Conservation (phyloP, 495 filamentous ascomycete genomes). For the Penicillium cosmopolitanum region DNA sequence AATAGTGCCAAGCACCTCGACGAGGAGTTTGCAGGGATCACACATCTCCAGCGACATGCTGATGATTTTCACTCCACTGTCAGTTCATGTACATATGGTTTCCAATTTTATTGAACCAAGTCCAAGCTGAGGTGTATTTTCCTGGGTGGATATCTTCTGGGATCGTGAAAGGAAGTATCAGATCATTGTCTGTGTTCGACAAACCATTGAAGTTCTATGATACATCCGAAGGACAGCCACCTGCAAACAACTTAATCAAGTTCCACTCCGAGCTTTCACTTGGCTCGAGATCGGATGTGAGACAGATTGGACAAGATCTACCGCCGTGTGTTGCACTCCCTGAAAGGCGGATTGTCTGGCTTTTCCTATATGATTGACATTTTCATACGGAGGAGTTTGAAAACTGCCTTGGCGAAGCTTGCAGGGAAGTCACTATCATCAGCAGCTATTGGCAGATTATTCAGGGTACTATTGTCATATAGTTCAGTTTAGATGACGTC, state of each 20-base stretch:
- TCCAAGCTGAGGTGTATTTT: conserved; percentile 73
- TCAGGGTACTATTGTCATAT: conserved; percentile 50
- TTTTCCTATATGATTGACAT: conserved; percentile 34
- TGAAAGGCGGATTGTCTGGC: conserved; percentile 27
- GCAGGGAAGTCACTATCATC: conserved; percentile 74
- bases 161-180: conserved; percentile 43
- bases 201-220: conserved; percentile 33
- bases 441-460: conserved; percentile 60
- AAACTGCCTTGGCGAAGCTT: conserved; percentile 43
- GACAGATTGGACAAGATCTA: conserved; percentile 79
- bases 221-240: conserved; percentile 68
- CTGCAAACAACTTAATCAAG: conserved; percentile 75
- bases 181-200: conserved; percentile 18
- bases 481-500: conserved; percentile 65
- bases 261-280: conserved; percentile 58
- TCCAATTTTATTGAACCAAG: conserved; percentile 85
- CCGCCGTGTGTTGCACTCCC: conserved; percentile 73
- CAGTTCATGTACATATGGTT: conserved; percentile 94
- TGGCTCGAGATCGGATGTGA: conserved; percentile 70
- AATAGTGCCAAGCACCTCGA: conserved; percentile 19
- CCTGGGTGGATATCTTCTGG: conserved; percentile 41
- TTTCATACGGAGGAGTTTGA: conserved; percentile 20
- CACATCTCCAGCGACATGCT: conserved; percentile 26
- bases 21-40: conserved; percentile 21
- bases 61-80: conserved; percentile 26